Evolutionary conservation across 257 asterid genomes (phyloP).

Genomic region (Mitragyna speciosa): DNA sequence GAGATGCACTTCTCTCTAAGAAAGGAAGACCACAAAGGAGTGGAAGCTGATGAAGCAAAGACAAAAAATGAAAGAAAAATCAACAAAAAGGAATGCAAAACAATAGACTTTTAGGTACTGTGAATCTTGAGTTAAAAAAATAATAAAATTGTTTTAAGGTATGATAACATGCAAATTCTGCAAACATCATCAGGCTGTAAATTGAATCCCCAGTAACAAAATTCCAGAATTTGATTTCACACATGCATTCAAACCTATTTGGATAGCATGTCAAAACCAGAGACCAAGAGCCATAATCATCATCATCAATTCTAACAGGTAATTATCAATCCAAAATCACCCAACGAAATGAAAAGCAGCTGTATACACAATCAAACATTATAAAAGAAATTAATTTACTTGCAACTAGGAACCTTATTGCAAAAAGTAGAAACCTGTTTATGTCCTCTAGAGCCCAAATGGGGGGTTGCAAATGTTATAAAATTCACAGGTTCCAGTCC

Average conservation of each 20-base stretch:
- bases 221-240: background rate
- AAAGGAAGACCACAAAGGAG: slow-evolving; percentile 88
- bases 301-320: background rate
- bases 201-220: background rate
- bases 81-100: slow-evolving; percentile 3
- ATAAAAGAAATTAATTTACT: background rate
- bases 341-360: background rate
- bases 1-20: slow-evolving; percentile 75
- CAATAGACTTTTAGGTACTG: background rate
- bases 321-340: background rate
- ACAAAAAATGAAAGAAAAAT: background rate
- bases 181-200: background rate
- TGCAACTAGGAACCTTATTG: background rate
- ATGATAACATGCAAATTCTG: background rate
- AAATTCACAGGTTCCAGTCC: slow-evolving; percentile 86
- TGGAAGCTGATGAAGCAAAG: slow-evolving; percentile 55
- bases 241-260: background rate
- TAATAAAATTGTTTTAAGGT: no score
- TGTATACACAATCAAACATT: background rate
- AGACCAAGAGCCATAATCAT: background rate
- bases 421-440: slow-evolving; percentile 47
- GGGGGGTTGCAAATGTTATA: slow-evolving; percentile 90
- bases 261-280: background rate
- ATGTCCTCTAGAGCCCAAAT: slow-evolving; percentile 83
- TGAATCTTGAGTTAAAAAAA: no score